These are phyloP conservation scores for Musa schizocarpa DNA, from an alignment of 176 grass and related monocot species.

Conservation along the genomic window DNA sequence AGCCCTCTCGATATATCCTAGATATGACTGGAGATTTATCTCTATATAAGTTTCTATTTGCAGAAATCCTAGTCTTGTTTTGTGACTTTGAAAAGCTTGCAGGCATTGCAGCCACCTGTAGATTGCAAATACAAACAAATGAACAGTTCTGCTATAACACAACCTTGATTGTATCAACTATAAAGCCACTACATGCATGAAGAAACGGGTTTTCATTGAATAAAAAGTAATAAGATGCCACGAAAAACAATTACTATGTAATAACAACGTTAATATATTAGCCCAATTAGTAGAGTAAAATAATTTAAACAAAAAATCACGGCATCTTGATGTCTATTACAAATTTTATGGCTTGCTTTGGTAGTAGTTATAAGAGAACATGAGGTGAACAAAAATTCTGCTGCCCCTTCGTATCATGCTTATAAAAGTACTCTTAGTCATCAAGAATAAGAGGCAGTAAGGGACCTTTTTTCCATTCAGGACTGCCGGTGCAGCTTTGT, in stretches of 20 bases:
- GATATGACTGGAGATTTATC: background rate
- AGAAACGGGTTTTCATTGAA: too few species aligned
- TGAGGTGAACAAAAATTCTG: background rate
- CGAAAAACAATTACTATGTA: background rate
- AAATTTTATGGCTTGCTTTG: background rate
- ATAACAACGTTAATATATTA: too few species aligned
- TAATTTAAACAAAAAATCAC: too few species aligned
- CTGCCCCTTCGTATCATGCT: background rate
- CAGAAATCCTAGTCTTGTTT: background rate
- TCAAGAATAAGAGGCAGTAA: background rate
- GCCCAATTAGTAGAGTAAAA: too few species aligned
- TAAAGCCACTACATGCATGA: too few species aligned
- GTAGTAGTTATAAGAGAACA: background rate
- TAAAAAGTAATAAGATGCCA: too few species aligned
- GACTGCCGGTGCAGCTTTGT: background rate
- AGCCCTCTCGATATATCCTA: background rate
- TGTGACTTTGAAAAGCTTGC: background rate
- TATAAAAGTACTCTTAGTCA: background rate
- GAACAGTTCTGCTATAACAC: too few species aligned
- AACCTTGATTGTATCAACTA: too few species aligned
- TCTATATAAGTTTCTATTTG: background rate
- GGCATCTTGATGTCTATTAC: background rate
- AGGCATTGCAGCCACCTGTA: background rate
- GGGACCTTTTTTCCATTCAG: slow-evolving; percentile 6
- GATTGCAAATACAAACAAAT: background rate